Evolutionary conservation across 345 rosid species (phyloP), one percentile per base, ranked within the genome.

Genomic region (Citrus unshiu): DNA sequence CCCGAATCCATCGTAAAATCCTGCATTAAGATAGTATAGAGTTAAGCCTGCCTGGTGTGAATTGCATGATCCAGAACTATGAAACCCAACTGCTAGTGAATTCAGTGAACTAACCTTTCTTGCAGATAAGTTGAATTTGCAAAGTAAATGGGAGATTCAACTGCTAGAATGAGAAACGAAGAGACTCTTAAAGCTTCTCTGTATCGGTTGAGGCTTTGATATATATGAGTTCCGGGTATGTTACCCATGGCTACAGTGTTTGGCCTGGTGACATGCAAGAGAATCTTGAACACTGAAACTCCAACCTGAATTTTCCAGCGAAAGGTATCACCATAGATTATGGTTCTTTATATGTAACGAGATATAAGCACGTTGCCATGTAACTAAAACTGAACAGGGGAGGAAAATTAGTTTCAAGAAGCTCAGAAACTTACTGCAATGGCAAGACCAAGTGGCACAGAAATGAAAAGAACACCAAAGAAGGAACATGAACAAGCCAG

Each of bases 391-490:
- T 2, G n/a, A 24, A 25, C 4, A 57, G 19, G 7, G 21, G 57
- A 5, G 34, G 32, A 54, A 46, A 32, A 4, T 16, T 54, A 54
- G 58, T 54, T 34, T 3, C 13, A 4, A 79, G 29, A 40, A 59
- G 39, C 27, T 6, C 25, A 34, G 29, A 68, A 58, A 81, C 94
- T 87, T 85, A 96, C 98, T 1, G 99, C 98, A 54, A 94, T 89
- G 73, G 91, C 92, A 57, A 97, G 93, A 39, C 99, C 99, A 27
- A 92, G 77, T 27, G 95, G 97, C 30, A 97, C 99, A 39, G 99
- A 97, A 73, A 97, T 86, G 86, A 94, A 90, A 76, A 97, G 98
- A 56, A 97, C 98, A 0, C 99, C 99, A 24, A 97, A 86, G 87
- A 97, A 97, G 79, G 99, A 90, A 79, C 89, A 90, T 74, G 89